Conservation (phyloP, 1,284 basidiomycete species). For the Malassezia obtusa region DNA sequence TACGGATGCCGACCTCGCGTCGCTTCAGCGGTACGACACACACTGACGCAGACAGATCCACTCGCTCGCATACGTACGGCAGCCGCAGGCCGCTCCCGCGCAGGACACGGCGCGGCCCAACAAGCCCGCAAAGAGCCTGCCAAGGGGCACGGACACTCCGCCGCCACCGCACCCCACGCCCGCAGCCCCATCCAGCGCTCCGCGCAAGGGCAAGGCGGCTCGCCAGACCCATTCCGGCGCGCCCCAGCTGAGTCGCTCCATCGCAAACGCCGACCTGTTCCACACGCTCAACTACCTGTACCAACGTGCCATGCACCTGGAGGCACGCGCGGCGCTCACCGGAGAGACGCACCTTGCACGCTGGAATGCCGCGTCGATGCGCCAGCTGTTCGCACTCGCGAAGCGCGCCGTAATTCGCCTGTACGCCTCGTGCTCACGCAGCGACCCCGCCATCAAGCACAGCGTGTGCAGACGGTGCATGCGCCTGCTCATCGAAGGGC, state of each 20-base stretch:
- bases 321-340: not conserved
- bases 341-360: not conserved
- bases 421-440: not conserved
- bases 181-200: too few relatives aligned
- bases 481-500: conserved; percentile 4
- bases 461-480: conserved; percentile 8
- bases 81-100: not conserved
- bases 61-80: conserved; percentile 17
- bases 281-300: conserved; percentile 13
- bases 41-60: conserved; percentile 21
- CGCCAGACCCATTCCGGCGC: too few relatives aligned
- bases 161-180: too few relatives aligned
- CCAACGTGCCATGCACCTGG: conserved; percentile 9
- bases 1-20: conserved; percentile 60
- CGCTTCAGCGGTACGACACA: conserved; percentile 56
- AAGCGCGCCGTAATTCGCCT: conserved; percentile 14
- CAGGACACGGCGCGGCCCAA: not conserved
- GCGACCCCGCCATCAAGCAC: conserved; percentile 10
- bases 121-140: not conserved
- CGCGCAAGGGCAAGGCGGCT: too few relatives aligned
- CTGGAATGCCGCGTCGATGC: conserved; percentile 2
- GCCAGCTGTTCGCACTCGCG: conserved; percentile 10
- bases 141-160: too few relatives aligned
- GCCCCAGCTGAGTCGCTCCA: not conserved
- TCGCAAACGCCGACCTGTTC: conserved; percentile 22